Conservation (phyloP, 2,329 filamentous ascomycete species). For the Cordyceps cicadae region DNA sequence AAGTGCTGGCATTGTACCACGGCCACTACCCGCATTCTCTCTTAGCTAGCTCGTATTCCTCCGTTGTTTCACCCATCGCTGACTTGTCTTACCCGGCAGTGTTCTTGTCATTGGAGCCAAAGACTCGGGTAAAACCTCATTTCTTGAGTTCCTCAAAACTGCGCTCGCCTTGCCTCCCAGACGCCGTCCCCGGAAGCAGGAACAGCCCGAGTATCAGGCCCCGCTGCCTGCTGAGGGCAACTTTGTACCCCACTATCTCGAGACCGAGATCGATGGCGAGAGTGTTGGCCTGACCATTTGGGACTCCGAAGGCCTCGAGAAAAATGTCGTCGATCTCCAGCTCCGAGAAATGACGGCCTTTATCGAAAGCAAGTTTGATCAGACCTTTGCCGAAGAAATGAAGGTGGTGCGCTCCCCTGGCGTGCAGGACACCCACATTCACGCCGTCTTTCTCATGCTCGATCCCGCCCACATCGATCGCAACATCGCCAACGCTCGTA, state of each 20-base stretch:
- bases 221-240: slow-evolving; percentile 51
- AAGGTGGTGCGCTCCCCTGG: slow-evolving; percentile 92
- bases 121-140: slow-evolving; percentile 88
- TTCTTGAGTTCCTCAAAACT: slow-evolving; percentile 88
- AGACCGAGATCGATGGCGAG: slow-evolving; percentile 90
- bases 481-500: slow-evolving; percentile 64
- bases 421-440: slow-evolving; percentile 92
- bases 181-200: slow-evolving; percentile 54
- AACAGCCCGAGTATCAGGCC: slow-evolving; percentile 51
- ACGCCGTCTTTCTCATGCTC: slow-evolving; percentile 86
- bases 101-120: slow-evolving; percentile 84
- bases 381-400: slow-evolving; percentile 95
- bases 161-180: slow-evolving; percentile 75
- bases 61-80: slow-evolving; percentile 1
- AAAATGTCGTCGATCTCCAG: slow-evolving; percentile 90
- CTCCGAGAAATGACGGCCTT: slow-evolving; percentile 85
- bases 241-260: slow-evolving; percentile 82
- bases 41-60: background rate
- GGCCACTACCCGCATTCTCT: background rate
- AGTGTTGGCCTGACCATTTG: slow-evolving; percentile 87
- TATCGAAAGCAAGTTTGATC: slow-evolving; percentile 95
- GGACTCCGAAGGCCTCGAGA: slow-evolving; percentile 94
- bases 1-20: background rate
- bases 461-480: slow-evolving; percentile 80
- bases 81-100: slow-evolving; percentile 37